Percentiles rank a stretch among this genome's conserved stretches.
These are phyloP conservation scores for Saccharomycopsis malanga DNA, from an alignment of 805 yeast species.

Conservation along the genomic window DNA sequence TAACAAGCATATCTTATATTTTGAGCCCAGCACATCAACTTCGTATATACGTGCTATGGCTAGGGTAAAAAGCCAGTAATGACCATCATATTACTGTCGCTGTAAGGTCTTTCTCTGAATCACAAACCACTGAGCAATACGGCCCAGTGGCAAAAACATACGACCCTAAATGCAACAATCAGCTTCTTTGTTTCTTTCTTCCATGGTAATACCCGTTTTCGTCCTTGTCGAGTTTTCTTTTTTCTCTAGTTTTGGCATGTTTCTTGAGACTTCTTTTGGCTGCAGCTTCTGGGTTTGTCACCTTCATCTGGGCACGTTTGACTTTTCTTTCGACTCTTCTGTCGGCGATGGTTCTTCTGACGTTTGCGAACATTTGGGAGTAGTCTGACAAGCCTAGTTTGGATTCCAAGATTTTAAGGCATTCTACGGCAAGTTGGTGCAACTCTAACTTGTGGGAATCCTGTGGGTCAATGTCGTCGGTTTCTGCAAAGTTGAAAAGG, in stretches of 20 bases:
- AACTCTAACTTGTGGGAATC: conserved; percentile 42
- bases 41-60: too few species aligned
- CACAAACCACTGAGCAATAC: too few species aligned
- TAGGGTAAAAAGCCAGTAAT: too few species aligned
- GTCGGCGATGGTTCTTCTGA: conserved; percentile 49
- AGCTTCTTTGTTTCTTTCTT: conserved; percentile 41
- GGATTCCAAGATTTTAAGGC: conserved; percentile 57
- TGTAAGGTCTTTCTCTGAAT: too few species aligned
- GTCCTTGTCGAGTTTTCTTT: conserved; percentile 67
- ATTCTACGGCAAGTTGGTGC: conserved; percentile 49
- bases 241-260: conserved; percentile 69
- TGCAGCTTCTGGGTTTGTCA: conserved; percentile 74
- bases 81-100: too few species aligned
- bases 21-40: too few species aligned
- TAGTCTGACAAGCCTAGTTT: conserved; percentile 70
- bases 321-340: conserved; percentile 73
- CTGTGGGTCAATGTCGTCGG: conserved; percentile 33
- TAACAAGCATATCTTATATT: too few species aligned
- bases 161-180: too few species aligned
- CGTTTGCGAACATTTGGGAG: conserved; percentile 51
- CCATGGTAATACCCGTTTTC: conserved; percentile 68
- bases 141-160: too few species aligned
- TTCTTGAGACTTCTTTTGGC: conserved; percentile 72
- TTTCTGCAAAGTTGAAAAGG: conserved; percentile 42
- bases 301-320: conserved; percentile 66